Base-by-base conservation (phyloP, 2,329 filamentous ascomycete genomes). In the Ceratocystis smalleyi region DNA sequence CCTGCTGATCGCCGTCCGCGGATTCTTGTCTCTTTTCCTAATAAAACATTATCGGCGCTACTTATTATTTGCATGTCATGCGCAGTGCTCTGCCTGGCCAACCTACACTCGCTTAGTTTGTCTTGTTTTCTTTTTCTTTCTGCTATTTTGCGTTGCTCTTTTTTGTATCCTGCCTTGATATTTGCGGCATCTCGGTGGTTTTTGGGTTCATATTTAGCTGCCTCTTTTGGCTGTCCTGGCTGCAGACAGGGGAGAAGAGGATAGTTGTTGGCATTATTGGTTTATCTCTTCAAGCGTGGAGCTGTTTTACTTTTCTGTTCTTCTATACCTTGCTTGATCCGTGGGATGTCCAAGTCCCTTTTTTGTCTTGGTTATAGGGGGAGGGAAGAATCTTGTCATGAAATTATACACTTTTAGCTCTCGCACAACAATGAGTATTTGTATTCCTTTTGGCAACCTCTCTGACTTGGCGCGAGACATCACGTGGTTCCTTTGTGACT, bases 81-180 rank as follows among this genome's bases (percentile, higher is more conserved):
- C 22, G 51, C 51, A 55, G 51, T 27, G 49, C 17, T 30, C 45
- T 55, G 51, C 51, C 51, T 55, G 51, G 3, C 51, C 51, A 40
- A 55, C 51, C 51, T 27, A 55, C 51, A 55, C 51, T 55, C 51
- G 51, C 17, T 55, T 30, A n/a, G 51, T 55, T 55, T n/a, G 5
- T 30, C 6, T 27, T 30, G 27, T 5, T 30, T 55, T 51, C 12
- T 51, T 51, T 51, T 12, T 45, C 6, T 12, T n/a, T 12, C 5
- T n/a, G n/a, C n/a, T n/a, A 45, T 45, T 2, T 45, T 45, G n/a
- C 43, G n/a, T n/a, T 49, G 19, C 22, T 49, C 12, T 24, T 19
- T 19, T 49, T 49, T 8, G 1, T 49, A 24, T 10, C 12, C 19
- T 7, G 4, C 45, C 17, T 49, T 22, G 45, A 19, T 49, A 24